A percentile compares a stretch with the other conserved stretches of the same genome.
These are phyloP conservation scores for Glycine tomentella DNA, from an alignment of 306 rosid genomes.

Conservation along the genomic window DNA sequence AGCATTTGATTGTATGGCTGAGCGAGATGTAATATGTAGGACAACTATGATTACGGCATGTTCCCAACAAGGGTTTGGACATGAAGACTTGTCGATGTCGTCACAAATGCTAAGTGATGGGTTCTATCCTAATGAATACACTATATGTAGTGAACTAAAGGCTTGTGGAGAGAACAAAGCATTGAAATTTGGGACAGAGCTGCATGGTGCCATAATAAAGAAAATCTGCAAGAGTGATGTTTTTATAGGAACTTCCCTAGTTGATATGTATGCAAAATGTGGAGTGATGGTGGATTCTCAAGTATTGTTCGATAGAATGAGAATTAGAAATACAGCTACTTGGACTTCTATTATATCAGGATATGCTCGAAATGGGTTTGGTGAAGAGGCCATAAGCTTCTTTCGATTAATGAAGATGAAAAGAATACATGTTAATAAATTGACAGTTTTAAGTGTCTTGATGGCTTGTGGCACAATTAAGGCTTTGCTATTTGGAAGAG, in stretches of 20 bases:
- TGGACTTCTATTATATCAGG: conserved; percentile 97
- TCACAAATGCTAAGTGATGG: conserved; percentile 71
- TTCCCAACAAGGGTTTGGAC: conserved; percentile 78
- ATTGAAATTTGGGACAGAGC: conserved; percentile 71
- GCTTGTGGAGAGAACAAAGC: conserved; percentile 81
- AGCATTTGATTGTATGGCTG: conserved; percentile 66
- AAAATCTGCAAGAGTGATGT: conserved; percentile 70
- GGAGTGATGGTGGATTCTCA: conserved; percentile 71
- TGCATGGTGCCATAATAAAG: conserved; percentile 78
- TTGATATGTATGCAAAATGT: conserved; percentile 94
- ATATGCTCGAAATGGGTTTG: conserved; percentile 75
- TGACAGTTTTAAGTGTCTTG: conserved; percentile 72
- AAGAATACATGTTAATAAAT: conserved; percentile 56
- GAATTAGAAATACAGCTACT: conserved; percentile 76
- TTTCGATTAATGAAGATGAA: conserved; percentile 74
- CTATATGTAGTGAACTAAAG: conserved; percentile 77
- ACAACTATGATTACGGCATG: conserved; percentile 88
- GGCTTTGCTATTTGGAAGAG: conserved; percentile 67
- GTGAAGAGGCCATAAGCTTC: conserved; percentile 74
- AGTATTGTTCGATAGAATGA: conserved; percentile 74
- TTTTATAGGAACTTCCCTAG: conserved; percentile 79
- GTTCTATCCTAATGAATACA: conserved; percentile 77
- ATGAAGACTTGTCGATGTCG: conserved; percentile 65
- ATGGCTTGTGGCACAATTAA: conserved; percentile 82
- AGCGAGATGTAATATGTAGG: conserved; percentile 82